phyloP scores from a whole-genome alignment of 2,329 filamentous ascomycete genomes.

The Aspergillus unguis region DNA sequence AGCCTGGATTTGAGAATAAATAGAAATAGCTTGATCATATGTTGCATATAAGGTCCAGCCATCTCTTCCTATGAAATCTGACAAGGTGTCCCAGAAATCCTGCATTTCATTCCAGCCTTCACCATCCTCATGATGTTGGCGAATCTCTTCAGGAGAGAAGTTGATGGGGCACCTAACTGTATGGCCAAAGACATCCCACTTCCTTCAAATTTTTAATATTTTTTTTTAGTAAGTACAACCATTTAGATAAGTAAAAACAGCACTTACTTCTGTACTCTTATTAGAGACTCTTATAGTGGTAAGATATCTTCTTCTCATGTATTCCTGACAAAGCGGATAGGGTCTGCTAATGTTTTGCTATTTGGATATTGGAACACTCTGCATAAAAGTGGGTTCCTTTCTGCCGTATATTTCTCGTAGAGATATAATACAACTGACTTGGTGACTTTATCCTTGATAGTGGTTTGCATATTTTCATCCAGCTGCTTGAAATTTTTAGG shows the following conservation, averaged over 20 bases:
- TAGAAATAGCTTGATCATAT: slow-evolving; percentile 31
- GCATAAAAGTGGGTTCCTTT: slow-evolving; percentile 17
- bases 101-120: slow-evolving; percentile 26
- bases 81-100: slow-evolving; percentile 37
- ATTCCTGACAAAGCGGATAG: slow-evolving; percentile 20
- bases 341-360: slow-evolving; percentile 22
- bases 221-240: neutral
- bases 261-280: slow-evolving; percentile 24
- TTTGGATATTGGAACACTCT: slow-evolving; percentile 21
- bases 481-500: slow-evolving; percentile 23
- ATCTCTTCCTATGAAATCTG: slow-evolving; percentile 36
- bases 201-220: slow-evolving; percentile 2
- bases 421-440: slow-evolving; percentile 22
- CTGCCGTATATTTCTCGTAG: slow-evolving; percentile 18
- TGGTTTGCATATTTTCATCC: neutral
- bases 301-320: slow-evolving; percentile 27
- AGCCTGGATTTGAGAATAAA: neutral
- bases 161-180: slow-evolving; percentile 18
- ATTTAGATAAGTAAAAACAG: too few species aligned
- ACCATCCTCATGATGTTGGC: slow-evolving; percentile 16
- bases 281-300: slow-evolving; percentile 23
- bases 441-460: slow-evolving; percentile 10
- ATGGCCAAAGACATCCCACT: slow-evolving; percentile 18
- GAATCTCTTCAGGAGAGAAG: slow-evolving; percentile 21
- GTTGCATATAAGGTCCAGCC: slow-evolving; percentile 39